Evolutionary conservation across 768 basidiomycete species (phyloP).

Genomic region (Brasilioporus rufonigricans): DNA sequence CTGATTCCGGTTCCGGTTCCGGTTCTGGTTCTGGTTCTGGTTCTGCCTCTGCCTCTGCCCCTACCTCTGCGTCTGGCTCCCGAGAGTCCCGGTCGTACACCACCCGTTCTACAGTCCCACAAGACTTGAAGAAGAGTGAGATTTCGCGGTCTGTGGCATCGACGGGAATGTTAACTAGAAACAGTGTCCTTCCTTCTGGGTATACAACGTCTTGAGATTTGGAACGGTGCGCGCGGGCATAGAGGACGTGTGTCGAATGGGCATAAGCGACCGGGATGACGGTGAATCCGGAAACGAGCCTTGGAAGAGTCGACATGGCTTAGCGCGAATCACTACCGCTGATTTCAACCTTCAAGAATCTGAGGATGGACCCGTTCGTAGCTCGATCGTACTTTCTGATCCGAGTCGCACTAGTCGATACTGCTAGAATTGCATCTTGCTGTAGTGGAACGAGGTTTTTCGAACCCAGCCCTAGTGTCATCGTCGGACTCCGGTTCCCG

Average conservation of each 20-base stretch:
- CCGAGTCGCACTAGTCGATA: too few species aligned
- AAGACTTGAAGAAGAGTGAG: constrained; percentile 68
- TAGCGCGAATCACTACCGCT: neutral
- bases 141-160: constrained; percentile 85
- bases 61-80: constrained; percentile 32
- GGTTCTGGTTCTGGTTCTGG: neutral
- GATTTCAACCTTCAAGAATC: neutral
- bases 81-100: constrained; percentile 52
- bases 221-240: constrained; percentile 64
- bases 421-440: too few species aligned
- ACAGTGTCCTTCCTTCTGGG: constrained; percentile 70
- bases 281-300: constrained; percentile 32
- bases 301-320: constrained; percentile 21
- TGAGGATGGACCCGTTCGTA: neutral
- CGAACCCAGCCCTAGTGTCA: too few species aligned
- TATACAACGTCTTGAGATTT: constrained; percentile 38
- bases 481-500: too few species aligned
- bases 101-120: constrained; percentile 76
- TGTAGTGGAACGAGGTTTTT: neutral
- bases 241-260: constrained; percentile 64
- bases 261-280: constrained; percentile 42
- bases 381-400: neutral
- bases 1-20: too few species aligned
- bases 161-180: constrained; percentile 86
- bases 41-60: neutral